Evolutionary conservation across 345 rosid species (phyloP).

Genomic region (Brassica carinata): DNA sequence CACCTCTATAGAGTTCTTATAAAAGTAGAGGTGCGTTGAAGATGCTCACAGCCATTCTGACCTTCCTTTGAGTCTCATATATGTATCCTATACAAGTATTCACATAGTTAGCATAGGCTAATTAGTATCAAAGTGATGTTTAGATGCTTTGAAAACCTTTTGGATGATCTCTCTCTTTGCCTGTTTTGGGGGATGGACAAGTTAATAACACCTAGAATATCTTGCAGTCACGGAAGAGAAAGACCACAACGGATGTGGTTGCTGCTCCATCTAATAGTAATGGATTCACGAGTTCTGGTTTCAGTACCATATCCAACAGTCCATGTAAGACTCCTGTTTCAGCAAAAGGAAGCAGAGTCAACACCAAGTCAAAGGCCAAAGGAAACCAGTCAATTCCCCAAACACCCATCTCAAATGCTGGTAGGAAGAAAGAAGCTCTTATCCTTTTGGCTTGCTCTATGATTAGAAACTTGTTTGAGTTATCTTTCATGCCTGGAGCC

Average conservation of each 20-base stretch:
- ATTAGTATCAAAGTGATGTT: constrained; percentile 8
- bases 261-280: constrained; percentile 43
- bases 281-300: constrained; percentile 55
- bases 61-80: neutral
- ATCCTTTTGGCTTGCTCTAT: neutral
- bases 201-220: constrained; percentile 25
- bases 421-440: constrained; percentile 46
- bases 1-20: no score
- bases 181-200: constrained; percentile 16
- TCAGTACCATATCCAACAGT: constrained; percentile 46
- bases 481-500: constrained; percentile 8
- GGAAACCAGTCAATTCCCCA: constrained; percentile 63
- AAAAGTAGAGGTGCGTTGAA: neutral
- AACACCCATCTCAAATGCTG: constrained; percentile 66
- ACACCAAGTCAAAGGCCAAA: constrained; percentile 64
- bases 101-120: constrained; percentile 10
- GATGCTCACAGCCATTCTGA: neutral
- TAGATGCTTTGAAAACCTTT: neutral
- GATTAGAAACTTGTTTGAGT: neutral
- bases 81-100: neutral
- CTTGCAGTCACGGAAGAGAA: constrained; percentile 63
- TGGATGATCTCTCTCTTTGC: constrained; percentile 9
- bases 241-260: constrained; percentile 47
- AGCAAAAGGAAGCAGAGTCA: constrained; percentile 64
- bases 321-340: constrained; percentile 78